Evolutionary conservation across 495 filamentous ascomycete species (phyloP).

Genomic region (Aspergillus nidulans): DNA sequence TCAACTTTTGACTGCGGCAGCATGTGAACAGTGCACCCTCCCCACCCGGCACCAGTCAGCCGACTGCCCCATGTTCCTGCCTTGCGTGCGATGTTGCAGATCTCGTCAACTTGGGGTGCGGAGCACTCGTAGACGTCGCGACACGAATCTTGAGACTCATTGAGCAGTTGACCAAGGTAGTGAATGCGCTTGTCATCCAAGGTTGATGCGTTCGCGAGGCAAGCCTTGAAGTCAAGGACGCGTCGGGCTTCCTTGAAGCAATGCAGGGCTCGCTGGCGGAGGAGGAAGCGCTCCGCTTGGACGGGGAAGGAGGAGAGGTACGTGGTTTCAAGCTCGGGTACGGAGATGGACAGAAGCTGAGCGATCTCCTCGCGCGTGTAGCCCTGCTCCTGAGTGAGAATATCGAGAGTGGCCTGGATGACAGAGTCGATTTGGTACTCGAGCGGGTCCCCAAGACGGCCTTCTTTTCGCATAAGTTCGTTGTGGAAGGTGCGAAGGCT

Average conservation of each 20-base stretch:
- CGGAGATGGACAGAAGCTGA: conserved; percentile 61
- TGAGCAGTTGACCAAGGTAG: conserved; percentile 77
- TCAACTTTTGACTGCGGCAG: conserved; percentile 81
- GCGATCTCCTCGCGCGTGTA: conserved; percentile 88
- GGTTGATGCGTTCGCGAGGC: conserved; percentile 53
- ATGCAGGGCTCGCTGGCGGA: conserved; percentile 81
- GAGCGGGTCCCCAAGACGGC: conserved; percentile 49
- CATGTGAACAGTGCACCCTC: conserved; percentile 91
- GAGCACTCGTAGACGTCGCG: conserved; percentile 83
- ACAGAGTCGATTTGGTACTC: conserved; percentile 66
- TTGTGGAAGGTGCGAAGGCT: conserved; percentile 84
- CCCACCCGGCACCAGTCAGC: conserved; percentile 94
- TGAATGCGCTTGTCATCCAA: conserved; percentile 58
- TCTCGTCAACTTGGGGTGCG: conserved; percentile 80
- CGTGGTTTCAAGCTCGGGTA: conserved; percentile 63
- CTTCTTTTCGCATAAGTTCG: conserved; percentile 64
- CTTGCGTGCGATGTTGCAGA: conserved; percentile 72
- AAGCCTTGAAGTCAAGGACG: conserved; percentile 73
- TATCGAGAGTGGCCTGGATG: conserved; percentile 56
- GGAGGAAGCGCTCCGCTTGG: conserved; percentile 79
- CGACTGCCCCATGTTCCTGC: conserved; percentile 82
- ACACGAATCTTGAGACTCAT: conserved; percentile 84
- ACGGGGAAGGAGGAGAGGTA: conserved; percentile 86
- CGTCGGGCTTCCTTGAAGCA: conserved; percentile 86
- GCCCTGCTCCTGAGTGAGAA: conserved; percentile 67